Evolutionary conservation across 768 basidiomycete genomes (phyloP).

Genomic region (Pisolithus marmoratus): DNA sequence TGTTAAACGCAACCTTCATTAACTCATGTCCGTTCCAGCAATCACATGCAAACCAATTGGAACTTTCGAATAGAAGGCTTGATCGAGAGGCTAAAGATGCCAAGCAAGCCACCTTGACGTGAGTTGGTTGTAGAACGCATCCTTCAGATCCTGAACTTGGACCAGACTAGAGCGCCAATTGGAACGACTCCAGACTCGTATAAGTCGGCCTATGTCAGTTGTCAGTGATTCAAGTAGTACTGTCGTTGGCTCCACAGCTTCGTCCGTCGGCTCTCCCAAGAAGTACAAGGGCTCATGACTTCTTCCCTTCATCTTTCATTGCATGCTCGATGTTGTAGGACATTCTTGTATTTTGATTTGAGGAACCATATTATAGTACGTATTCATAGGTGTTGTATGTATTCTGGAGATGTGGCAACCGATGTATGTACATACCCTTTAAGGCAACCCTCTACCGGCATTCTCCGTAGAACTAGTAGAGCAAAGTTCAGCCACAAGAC

Average conservation of each 20-base stretch:
- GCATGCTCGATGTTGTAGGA: not conserved
- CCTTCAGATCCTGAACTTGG: constrained; percentile 1
- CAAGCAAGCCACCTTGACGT: constrained; percentile 68
- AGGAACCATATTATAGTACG: constrained; percentile 3
- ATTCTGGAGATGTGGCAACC: constrained; percentile 10
- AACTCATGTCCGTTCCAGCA: constrained; percentile 39
- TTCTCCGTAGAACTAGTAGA: constrained; percentile 22
- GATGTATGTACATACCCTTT: not conserved
- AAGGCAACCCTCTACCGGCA: constrained; percentile 10
- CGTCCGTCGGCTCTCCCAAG: constrained; percentile 26
- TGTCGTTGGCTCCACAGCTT: constrained; percentile 8
- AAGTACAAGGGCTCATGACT: constrained; percentile 15
- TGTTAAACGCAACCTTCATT: not conserved
- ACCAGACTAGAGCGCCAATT: constrained; percentile 60
- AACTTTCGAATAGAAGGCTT: constrained; percentile 66
- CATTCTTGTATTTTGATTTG: not conserved
- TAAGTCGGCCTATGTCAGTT: constrained; percentile 48
- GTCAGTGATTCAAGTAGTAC: constrained; percentile 17
- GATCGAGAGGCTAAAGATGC: constrained; percentile 73
- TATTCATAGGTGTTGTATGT: constrained; percentile 18
- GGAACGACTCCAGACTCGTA: constrained; percentile 60
- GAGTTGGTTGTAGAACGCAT: constrained; percentile 17
- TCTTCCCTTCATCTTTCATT: not conserved
- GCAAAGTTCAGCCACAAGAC: constrained; percentile 30
- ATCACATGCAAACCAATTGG: constrained; percentile 62